These are phyloP conservation scores for Epipyxis sp. DNA, from an alignment of 108 stramenopile species.

Conservation along the genomic window DNA sequence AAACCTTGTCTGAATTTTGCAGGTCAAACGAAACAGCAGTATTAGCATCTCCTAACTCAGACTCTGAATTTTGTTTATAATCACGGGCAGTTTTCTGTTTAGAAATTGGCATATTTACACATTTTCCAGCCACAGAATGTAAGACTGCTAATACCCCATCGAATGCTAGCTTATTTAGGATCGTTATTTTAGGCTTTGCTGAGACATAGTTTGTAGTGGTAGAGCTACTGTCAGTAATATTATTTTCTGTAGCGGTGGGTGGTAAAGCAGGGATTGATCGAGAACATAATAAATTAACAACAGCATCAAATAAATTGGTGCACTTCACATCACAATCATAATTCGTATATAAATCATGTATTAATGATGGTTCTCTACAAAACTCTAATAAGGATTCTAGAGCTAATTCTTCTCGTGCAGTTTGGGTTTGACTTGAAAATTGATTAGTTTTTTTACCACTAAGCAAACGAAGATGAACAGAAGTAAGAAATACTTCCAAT, in stretches of 20 bases:
- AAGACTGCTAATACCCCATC: too few species aligned
- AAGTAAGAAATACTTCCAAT: conserved; percentile 90
- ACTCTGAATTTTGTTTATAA: too few species aligned
- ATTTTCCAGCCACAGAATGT: too few species aligned
- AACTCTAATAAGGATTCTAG: conserved; percentile 87
- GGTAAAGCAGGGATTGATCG: conserved; percentile 61
- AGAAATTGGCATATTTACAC: too few species aligned
- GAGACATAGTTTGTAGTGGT: not conserved
- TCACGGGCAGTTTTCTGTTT: too few species aligned
- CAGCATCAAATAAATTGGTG: conserved; percentile 84
- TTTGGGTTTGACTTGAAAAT: too few species aligned
- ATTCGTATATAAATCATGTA: conserved; percentile 89
- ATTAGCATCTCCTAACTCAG: too few species aligned
- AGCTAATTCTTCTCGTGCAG: conserved; percentile 82
- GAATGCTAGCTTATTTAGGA: too few species aligned
- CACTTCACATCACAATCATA: conserved; percentile 95
- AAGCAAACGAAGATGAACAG: conserved; percentile 71
- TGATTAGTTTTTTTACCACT: conserved; percentile 53
- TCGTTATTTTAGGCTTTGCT: not conserved
- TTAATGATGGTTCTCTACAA: conserved; percentile 80
- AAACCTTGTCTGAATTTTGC: too few species aligned
- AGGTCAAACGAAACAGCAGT: too few species aligned
- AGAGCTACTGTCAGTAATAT: not conserved
- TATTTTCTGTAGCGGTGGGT: too few species aligned
- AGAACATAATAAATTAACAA: conserved; percentile 65